Percentiles rank a stretch among this genome's conserved stretches.
Conservation (phyloP, 345 rosid species). For the Acer campestre region DNA sequence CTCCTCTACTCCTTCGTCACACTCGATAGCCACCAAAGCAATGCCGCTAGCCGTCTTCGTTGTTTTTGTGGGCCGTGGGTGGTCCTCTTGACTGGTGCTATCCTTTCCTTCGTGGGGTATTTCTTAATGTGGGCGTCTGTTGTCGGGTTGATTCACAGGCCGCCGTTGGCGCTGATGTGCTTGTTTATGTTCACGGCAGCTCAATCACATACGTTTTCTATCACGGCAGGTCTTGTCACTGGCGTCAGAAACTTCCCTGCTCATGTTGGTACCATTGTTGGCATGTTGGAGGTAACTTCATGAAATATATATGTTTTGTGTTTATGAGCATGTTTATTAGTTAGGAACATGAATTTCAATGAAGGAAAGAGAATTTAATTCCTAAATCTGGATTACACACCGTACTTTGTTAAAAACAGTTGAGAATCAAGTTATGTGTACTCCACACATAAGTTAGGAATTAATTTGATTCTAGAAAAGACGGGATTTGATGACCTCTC, state of each 20-base stretch:
- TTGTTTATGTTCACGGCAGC: conserved; percentile 48
- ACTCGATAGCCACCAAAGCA: neutral
- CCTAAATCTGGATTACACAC: no score
- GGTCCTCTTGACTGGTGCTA: conserved; percentile 58
- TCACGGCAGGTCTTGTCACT: conserved; percentile 49
- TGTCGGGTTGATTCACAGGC: conserved; percentile 44
- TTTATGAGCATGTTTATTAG: no score
- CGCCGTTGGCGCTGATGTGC: conserved; percentile 54
- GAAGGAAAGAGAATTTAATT: no score
- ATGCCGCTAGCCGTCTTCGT: neutral
- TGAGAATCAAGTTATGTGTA: no score
- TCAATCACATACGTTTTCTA: conserved; percentile 42
- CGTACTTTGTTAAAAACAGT: no score
- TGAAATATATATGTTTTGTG: no score
- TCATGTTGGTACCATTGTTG: conserved; percentile 51
- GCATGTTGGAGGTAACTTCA: conserved; percentile 42
- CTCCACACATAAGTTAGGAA: no score
- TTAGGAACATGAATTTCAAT: no score
- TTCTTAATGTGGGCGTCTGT: conserved; percentile 72
- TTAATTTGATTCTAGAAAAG: no score
- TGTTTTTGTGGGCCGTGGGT: conserved; percentile 57
- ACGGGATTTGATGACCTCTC: no score
- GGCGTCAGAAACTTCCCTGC: conserved; percentile 42
- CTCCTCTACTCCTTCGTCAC: conserved; percentile 51
- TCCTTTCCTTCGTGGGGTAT: conserved; percentile 60